Conservation (phyloP, 176 grass and related monocot genomes). For the Avena eriantha region DNA sequence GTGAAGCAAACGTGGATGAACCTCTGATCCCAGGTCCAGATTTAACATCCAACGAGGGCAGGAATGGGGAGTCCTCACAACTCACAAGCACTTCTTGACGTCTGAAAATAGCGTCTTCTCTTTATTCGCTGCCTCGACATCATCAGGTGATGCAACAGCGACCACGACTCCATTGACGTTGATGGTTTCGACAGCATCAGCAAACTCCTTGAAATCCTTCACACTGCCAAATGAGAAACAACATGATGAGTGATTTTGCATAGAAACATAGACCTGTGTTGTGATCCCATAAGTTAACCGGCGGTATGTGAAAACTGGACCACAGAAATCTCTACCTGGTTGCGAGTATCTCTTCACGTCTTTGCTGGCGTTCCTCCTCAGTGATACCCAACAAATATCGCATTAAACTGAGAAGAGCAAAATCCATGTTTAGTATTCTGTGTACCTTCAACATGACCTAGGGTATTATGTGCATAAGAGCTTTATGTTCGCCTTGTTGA, state of each 20-base stretch:
- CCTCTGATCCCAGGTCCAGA: neutral
- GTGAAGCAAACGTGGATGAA: neutral
- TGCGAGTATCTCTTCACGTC: constrained; percentile 94
- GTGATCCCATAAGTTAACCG: neutral
- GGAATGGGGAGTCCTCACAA: neutral
- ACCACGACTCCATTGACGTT: constrained; percentile 83
- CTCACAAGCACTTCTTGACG: constrained; percentile 79
- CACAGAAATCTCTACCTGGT: constrained; percentile 64
- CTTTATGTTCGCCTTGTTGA: neutral
- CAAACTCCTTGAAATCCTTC: constrained; percentile 98
- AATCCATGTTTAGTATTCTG: constrained; percentile 13
- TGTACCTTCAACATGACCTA: neutral
- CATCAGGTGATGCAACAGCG: constrained; percentile 83
- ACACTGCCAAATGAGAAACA: constrained; percentile 51
- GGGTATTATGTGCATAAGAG: constrained; percentile 9
- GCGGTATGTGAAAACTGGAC: neutral
- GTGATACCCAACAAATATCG: constrained; percentile 88
- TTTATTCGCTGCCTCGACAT: constrained; percentile 69
- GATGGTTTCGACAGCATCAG: constrained; percentile 78
- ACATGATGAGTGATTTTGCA: constrained; percentile 7
- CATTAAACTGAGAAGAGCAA: constrained; percentile 61
- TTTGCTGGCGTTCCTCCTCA: constrained; percentile 80
- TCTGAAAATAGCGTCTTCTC: constrained; percentile 62
- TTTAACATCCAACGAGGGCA: constrained; percentile 11
- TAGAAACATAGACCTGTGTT: neutral